A percentile compares a stretch with the other conserved stretches of the same genome.
These are phyloP conservation scores for Chalciporus piperatus DNA, from an alignment of 768 basidiomycete genomes.

Conservation along the genomic window DNA sequence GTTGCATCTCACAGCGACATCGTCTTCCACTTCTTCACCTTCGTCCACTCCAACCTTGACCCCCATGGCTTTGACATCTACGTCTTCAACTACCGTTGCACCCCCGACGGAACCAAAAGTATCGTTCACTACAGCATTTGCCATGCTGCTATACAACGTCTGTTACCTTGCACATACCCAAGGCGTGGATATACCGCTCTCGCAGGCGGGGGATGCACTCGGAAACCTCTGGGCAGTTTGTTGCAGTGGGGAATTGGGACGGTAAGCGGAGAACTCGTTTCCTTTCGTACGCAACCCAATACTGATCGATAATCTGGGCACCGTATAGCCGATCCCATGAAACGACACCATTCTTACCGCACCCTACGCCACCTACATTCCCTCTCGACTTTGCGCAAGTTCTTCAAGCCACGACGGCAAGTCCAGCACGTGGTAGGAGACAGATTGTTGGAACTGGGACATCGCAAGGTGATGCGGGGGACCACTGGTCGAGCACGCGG, in stretches of 20 bases:
- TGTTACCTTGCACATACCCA: constrained; percentile 84
- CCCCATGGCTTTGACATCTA: constrained; percentile 4
- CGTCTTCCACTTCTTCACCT: constrained; percentile 23
- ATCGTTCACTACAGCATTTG: constrained; percentile 77
- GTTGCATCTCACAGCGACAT: constrained; percentile 47
- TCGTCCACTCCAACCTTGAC: constrained; percentile 27
- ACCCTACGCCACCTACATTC: constrained; percentile 65
- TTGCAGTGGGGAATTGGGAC: constrained; percentile 70
- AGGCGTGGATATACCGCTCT: constrained; percentile 67
- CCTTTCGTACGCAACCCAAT: too few relatives aligned
- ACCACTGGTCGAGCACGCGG: constrained; percentile 4
- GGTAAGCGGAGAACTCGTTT: constrained; percentile 40
- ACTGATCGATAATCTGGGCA: constrained; percentile 4
- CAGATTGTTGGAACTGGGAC: constrained; percentile 13
- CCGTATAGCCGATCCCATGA: constrained; percentile 54
- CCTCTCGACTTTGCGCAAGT: constrained; percentile 76
- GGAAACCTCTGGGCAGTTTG: constrained; percentile 80
- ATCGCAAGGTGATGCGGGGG: constrained; percentile 7
- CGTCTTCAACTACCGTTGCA: constrained; percentile 33
- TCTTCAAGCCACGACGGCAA: constrained; percentile 70
- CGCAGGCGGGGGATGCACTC: constrained; percentile 74
- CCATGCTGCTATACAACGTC: constrained; percentile 83
- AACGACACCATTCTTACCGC: constrained; percentile 50
- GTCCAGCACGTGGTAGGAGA: constrained; percentile 41
- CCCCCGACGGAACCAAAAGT: constrained; percentile 32